Base-by-base conservation (phyloP, 164 flowering plant species). In the Vitis vinifera region DNA sequence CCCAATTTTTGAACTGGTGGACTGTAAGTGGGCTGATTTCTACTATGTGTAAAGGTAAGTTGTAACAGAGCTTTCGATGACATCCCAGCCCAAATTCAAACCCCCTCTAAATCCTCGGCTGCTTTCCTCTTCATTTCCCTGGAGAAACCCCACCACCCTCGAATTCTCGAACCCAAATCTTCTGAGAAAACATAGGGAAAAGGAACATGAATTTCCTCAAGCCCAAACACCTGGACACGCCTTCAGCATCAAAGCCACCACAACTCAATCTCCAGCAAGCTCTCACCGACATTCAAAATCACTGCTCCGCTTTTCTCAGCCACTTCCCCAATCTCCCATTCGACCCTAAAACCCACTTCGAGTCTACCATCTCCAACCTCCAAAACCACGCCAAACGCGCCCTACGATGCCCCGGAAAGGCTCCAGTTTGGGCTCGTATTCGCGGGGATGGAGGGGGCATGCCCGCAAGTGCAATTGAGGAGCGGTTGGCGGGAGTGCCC, bases 401-500 rank as follows among this genome's bases (percentile, higher is more conserved):
- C 4, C 9, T 81, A 37, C 16, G 62, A 77, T 4, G 19, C 66
- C 7, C 59, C 14, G 16, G 56, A 1, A 52, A 66, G 53, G 68
- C 31, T 57, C 80, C 79, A 13, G 53, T 48, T 61, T 88, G 82
- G 83, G 92, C 94, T 55, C 77, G 78, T n/a, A 51, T 79, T 19
- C 47, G 71, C 31, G 49, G 58, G 9, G 44, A 13, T 0, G 70
- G 71, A 27, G 37, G 31, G 4, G 70, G 80, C 14, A 55, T 86
- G 88, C 59, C 91, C 1, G 59, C 37, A 0, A 86, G 81, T 51
- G 87, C 73, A 8, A 84, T 95, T 8, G 93, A 91, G 64, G 90
- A 91, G 85, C 80, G 97, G 59, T 68, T 95, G 19, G 90, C 89
- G 0, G 97, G 97, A 1, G 87, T 95, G 9, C 88, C 92, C 0